Evolutionary conservation across 768 basidiomycete species (phyloP).

Genomic region (Cystoderma amianthinum): DNA sequence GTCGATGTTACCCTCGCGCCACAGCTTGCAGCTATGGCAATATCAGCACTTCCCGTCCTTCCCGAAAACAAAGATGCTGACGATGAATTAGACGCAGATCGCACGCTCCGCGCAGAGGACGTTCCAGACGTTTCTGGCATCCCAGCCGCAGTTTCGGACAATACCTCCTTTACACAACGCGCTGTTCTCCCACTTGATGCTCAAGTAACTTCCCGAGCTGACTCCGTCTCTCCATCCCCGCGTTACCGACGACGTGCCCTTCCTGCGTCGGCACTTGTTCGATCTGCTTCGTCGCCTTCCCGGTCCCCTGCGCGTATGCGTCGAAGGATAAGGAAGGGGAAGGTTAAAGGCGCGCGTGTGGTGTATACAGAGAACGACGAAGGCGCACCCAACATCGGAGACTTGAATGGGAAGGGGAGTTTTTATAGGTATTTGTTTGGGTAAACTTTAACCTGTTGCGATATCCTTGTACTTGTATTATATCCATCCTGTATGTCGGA

Average conservation of each 20-base stretch:
- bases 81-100: slow-evolving; percentile 9
- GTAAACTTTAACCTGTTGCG: too few relatives aligned
- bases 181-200: not conserved
- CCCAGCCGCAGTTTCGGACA: not conserved
- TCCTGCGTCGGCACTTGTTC: too few relatives aligned
- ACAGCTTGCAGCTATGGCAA: too few relatives aligned
- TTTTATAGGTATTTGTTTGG: slow-evolving; percentile 23
- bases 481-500: too few relatives aligned
- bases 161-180: too few relatives aligned
- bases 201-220: slow-evolving; percentile 1
- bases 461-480: too few relatives aligned
- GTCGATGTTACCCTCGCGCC: too few relatives aligned
- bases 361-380: too few relatives aligned
- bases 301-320: slow-evolving; percentile 42
- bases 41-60: too few relatives aligned
- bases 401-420: slow-evolving; percentile 8
- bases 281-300: slow-evolving; percentile 47
- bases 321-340: too few relatives aligned
- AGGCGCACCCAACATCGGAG: slow-evolving; percentile 7
- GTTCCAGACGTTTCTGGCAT: slow-evolving; percentile 1
- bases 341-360: slow-evolving; percentile 8
- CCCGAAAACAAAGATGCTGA: too few relatives aligned
- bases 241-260: slow-evolving; percentile 18
- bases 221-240: slow-evolving; percentile 5
- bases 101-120: slow-evolving; percentile 1